Evolutionary conservation across 169 alveolate genomes (phyloP), one percentile per base, ranked within the genome.

Genomic region (Neospora caninum): DNA sequence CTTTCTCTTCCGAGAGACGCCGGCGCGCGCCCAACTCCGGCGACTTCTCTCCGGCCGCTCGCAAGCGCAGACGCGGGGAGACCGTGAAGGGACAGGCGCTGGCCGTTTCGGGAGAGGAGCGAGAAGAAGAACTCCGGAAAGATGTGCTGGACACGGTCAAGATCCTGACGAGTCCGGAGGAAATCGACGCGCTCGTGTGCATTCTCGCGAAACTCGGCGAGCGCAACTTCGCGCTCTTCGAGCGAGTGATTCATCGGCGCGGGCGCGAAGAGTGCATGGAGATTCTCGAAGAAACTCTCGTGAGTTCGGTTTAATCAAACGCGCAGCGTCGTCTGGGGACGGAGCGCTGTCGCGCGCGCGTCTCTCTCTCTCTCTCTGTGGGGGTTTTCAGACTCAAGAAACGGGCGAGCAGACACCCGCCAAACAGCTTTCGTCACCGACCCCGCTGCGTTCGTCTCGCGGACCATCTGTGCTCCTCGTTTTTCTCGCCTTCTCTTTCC

Each of bases 221-320:
- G 38, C 49, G 87, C 70, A 93, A 93, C 54, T 45, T 80, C 36
- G 91, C 93, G 9, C 80, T 93, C 53, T 36, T 93, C 22, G 95
- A 93, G 73, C 88, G 95, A 25, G 93, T 73, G 25, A 53, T 93
- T 22, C 95, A 93, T 70, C 93, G 95, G 43, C 67, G 95, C n/a
- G 95, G 95, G 2, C 73, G 69, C 25, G 38, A n/a, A 9, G 95
- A 93, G 43, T 87, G 95, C 43, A 41, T 41, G 49, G 93, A 38
- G 49, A 73, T 93, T 31, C 95, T 93, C 29, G 73, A 88, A 45
- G 95, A 93, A 38, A 70, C 95, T 9, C 89, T 93, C 38, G 95
- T 93, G 84, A 42, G 88, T 36, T 2, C 4, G 58, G n/a, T n/a
- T n/a, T 13, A 13, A 13, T 49, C 58, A 49, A 49, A 36, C n/a